Percentiles rank a stretch among this genome's conserved stretches.
Evolutionary conservation across 345 rosid species (phyloP).

Genomic region (Rhodomyrtus tomentosa): DNA sequence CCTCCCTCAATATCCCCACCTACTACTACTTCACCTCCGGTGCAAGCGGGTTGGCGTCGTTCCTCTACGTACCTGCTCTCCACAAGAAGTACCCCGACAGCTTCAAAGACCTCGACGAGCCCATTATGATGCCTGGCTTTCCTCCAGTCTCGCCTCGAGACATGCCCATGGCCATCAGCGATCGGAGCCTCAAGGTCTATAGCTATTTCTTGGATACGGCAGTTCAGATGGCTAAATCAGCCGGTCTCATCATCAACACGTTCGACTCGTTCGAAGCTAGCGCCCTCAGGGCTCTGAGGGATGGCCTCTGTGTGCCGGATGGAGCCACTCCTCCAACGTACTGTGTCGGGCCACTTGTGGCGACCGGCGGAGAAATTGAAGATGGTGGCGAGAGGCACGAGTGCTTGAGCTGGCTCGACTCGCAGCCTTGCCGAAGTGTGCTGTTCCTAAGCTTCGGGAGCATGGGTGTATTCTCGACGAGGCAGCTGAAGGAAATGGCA

Average conservation of each 20-base stretch:
- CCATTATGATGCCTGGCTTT: slow-evolving; percentile 27
- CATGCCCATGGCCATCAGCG: not conserved
- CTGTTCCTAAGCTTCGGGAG: slow-evolving; percentile 30
- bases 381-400: not conserved
- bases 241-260: slow-evolving; percentile 20
- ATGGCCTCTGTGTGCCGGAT: slow-evolving; percentile 14
- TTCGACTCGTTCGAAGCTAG: slow-evolving; percentile 18
- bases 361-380: not conserved
- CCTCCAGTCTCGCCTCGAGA: slow-evolving; percentile 19
- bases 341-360: slow-evolving; percentile 22
- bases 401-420: slow-evolving; percentile 24
- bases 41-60: not conserved
- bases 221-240: slow-evolving; percentile 1
- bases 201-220: slow-evolving; percentile 5
- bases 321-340: slow-evolving; percentile 14
- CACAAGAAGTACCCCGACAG: slow-evolving; percentile 6
- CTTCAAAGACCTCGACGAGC: slow-evolving; percentile 21
- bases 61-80: slow-evolving; percentile 1
- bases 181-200: slow-evolving; percentile 5
- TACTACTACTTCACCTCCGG: slow-evolving; percentile 6
- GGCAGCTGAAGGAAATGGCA: slow-evolving; percentile 32
- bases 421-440: slow-evolving; percentile 20
- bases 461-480: slow-evolving; percentile 10
- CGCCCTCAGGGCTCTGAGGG: slow-evolving; percentile 5
- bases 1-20: slow-evolving; percentile 4